These are phyloP conservation scores for Garcia nutans DNA, from an alignment of 345 rosid genomes.

Conservation along the genomic window DNA sequence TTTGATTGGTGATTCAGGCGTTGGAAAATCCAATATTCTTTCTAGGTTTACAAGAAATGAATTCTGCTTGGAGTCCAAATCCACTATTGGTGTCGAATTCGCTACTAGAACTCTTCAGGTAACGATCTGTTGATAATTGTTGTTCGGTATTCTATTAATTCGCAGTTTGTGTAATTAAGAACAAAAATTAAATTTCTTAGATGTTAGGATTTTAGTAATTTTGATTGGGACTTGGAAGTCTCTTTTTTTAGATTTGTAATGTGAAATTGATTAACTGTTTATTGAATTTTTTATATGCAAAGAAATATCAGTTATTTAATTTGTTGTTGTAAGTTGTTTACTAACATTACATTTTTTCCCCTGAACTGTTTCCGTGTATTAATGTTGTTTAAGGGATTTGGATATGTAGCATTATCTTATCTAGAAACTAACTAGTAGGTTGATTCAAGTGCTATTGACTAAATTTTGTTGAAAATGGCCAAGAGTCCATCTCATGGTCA, in stretches of 20 bases:
- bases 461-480: neutral
- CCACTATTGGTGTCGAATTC: conserved; percentile 49
- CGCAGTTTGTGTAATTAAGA: no score
- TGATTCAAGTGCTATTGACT: neutral
- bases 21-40: conserved; percentile 47
- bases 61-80: conserved; percentile 48
- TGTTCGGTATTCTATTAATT: no score
- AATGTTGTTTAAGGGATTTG: no score
- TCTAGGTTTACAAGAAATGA: conserved; percentile 47
- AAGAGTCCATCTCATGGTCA: neutral
- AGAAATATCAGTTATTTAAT: no score
- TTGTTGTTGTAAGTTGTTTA: no score
- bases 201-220: no score
- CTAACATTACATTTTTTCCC: neutral
- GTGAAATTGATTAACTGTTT: no score
- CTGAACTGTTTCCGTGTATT: neutral
- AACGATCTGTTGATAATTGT: neutral
- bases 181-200: no score
- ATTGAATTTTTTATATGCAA: no score
- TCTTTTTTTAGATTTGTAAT: neutral
- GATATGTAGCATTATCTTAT: neutral
- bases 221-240: neutral
- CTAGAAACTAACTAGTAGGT: neutral
- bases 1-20: conserved; percentile 47
- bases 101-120: conserved; percentile 49